Evolutionary conservation across 169 alveolate genomes (phyloP).

Genomic region (Cryptosporidium tyzzeri): DNA sequence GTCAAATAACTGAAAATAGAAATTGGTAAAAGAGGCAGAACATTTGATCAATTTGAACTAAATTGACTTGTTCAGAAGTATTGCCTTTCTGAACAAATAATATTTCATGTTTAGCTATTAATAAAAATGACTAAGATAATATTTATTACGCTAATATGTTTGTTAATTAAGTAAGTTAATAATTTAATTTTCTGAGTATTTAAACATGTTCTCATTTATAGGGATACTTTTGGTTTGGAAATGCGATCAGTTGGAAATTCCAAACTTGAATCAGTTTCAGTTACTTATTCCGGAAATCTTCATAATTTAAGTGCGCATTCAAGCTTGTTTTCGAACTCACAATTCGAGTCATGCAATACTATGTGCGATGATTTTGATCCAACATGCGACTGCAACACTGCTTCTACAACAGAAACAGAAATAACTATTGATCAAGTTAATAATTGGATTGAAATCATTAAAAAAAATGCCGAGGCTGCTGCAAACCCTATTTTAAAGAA

Average conservation of each 20-base stretch:
- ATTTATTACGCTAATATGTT: not conserved
- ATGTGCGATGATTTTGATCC: constrained; percentile 75
- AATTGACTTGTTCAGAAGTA: not conserved
- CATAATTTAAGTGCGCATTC: constrained; percentile 25
- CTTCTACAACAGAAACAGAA: constrained; percentile 11
- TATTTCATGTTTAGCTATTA: not conserved
- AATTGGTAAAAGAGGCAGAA: not conserved
- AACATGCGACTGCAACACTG: constrained; percentile 46
- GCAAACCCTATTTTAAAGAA: constrained; percentile 46
- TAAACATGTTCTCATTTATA: not conserved
- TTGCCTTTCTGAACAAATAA: not conserved
- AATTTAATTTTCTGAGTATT: not conserved
- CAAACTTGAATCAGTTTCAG: constrained; percentile 18
- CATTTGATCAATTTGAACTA: constrained; percentile 1
- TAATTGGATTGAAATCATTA: constrained; percentile 26
- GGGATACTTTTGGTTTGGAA: not conserved
- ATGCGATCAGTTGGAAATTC: constrained; percentile 25
- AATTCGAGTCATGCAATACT: constrained; percentile 53
- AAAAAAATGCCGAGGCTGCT: constrained; percentile 49
- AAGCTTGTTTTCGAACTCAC: constrained; percentile 26
- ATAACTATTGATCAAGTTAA: constrained; percentile 66
- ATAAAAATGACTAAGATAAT: not conserved
- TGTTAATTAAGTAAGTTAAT: constrained; percentile 9
- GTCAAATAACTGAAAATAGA: not conserved
- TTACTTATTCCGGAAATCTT: constrained; percentile 36